Base-by-base conservation (phyloP, 352 stramenopile genomes). In the Globisporangium ultimum region DNA sequence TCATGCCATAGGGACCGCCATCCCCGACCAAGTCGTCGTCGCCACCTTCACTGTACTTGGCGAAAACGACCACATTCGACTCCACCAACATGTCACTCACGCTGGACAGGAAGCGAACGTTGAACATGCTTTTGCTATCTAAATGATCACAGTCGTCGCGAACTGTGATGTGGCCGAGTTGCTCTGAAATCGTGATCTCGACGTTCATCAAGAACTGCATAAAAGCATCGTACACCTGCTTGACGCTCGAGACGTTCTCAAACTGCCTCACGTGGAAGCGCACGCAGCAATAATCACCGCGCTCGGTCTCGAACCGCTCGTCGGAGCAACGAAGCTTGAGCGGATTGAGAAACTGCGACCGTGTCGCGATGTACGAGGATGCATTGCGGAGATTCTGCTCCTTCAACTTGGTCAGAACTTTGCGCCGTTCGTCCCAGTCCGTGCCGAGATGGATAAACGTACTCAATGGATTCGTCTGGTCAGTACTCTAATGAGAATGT, bases 161-260 rank as follows among this genome's bases (percentile, higher is more conserved):
- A 22, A 60, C 34, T 3, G 57, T 59, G n/a, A 48, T 28, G 18
- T 54, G 14, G 13, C 48, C 50, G 0, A 72, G 45, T 12, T 54
- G 60, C 48, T 68, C 48, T n/a, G 48, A 28, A 10, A 64, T 52
- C 4, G 63, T 67, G 28, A 65, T 69, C 24, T 76, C 63, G 60
- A 75, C 66, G 58, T 79, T 78, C 21, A 64, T 66, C 48, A 78
- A 69, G 64, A 76, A 74, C 49, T 74, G 74, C 47, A 72, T 58
- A 18, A 80, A 70, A 13, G 78, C 58, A 18, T 77, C 68, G 24
- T 68, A 71, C 2, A 67, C 71, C 2, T 77, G 61, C 20, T 69
- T 60, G 17, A 80, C 68, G 12, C 62, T 75, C 22, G 40, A 53
- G 9, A 72, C 47, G 1, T 67, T 63, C 18, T 72, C 64, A 12